Percentiles rank a stretch among this genome's conserved stretches.
These are phyloP conservation scores for Teratosphaeria viscida DNA, from an alignment of 2,329 filamentous ascomycete species.

Conservation along the genomic window DNA sequence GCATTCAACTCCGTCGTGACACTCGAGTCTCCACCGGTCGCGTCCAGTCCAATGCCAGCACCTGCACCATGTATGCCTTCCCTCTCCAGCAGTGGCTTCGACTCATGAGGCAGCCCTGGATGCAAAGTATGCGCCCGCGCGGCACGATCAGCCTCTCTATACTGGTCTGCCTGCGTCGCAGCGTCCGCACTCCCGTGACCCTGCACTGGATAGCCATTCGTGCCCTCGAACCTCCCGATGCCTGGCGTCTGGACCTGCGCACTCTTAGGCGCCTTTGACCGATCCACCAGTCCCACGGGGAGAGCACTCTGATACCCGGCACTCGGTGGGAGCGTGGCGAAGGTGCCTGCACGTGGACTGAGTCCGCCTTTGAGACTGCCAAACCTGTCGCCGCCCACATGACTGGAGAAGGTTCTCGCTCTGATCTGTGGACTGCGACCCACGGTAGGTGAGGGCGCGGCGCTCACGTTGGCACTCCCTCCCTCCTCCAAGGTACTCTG, in stretches of 20 bases:
- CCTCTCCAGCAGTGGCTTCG: conserved; percentile 43
- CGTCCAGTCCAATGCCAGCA: conserved; percentile 51
- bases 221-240: conserved; percentile 19
- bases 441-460: conserved; percentile 3
- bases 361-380: conserved; percentile 3
- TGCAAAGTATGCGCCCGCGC: conserved; percentile 42
- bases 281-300: conserved; percentile 25
- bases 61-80: conserved; percentile 49
- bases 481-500: conserved; percentile 42
- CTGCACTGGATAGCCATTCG: conserved; percentile 5
- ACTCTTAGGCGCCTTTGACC: conserved; percentile 21
- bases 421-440: conserved; percentile 30
- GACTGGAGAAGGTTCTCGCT: conserved; percentile 34
- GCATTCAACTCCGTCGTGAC: conserved; percentile 73
- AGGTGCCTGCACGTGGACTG: neutral
- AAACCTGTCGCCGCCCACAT: conserved; percentile 25
- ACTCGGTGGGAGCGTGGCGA: neutral
- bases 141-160: conserved; percentile 38
- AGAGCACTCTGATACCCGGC: conserved; percentile 25
- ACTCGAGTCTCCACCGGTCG: conserved; percentile 57
- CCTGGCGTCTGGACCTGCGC: conserved; percentile 22
- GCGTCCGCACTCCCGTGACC: neutral
- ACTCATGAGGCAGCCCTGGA: conserved; percentile 44
- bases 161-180: conserved; percentile 12
- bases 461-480: conserved; percentile 21